A percentile compares a stretch with the other conserved stretches of the same genome.
phyloP scores from a whole-genome alignment of 768 basidiomycete genomes.

The Royoungia palumana region DNA sequence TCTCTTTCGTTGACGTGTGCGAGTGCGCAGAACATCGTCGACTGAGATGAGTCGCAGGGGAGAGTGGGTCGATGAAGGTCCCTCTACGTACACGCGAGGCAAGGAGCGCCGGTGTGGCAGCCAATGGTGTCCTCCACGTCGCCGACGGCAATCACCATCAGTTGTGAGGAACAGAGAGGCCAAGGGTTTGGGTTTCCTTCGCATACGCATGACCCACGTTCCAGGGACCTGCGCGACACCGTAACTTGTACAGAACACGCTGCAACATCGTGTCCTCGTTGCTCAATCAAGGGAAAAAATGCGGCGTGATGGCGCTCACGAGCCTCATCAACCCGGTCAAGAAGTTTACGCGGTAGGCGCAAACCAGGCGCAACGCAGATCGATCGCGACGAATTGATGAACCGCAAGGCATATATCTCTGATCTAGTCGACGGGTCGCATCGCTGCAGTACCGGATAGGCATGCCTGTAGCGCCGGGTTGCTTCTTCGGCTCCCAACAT shows the following conservation, averaged over 20 bases:
- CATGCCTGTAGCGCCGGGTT: no score
- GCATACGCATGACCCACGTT: slow-evolving; percentile 9
- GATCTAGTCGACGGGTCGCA: not conserved
- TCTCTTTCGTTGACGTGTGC: not conserved
- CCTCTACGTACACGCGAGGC: no score
- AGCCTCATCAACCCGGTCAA: no score
- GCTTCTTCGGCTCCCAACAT: no score
- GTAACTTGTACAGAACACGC: slow-evolving; percentile 8
- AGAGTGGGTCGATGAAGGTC: not conserved
- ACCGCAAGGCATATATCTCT: no score
- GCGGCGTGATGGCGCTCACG: no score
- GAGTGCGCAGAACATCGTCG: slow-evolving; percentile 9
- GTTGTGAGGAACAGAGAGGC: slow-evolving; percentile 10
- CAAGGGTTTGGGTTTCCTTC: slow-evolving; percentile 12
- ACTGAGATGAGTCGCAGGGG: slow-evolving; percentile 4
- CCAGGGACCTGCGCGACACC: slow-evolving; percentile 7
- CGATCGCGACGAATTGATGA: no score
- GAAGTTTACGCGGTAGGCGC: no score
- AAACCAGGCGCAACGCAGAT: no score
- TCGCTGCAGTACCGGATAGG: no score
- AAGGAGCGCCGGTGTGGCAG: slow-evolving; percentile 15
- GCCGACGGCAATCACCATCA: slow-evolving; percentile 5
- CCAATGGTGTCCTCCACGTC: slow-evolving; percentile 7
- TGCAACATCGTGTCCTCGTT: slow-evolving; percentile 3
- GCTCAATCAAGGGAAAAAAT: not conserved